Conservation (phyloP, 78 protist genomes). For the Tieghemostelium lacteum region DNA sequence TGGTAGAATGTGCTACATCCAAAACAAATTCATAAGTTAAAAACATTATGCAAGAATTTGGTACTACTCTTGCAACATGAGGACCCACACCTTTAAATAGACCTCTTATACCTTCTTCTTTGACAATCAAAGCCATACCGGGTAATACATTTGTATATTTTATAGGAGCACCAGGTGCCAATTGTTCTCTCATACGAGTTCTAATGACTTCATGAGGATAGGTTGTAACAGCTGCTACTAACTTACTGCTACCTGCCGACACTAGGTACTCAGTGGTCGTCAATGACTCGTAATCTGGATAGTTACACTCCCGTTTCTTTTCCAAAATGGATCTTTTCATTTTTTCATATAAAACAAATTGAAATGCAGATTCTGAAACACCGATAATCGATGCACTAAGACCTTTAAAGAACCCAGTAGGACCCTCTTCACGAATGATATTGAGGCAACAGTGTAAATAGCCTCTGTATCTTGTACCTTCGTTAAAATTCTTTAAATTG, state of each 20-base stretch:
- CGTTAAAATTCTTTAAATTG: slow-evolving; percentile 34
- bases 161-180: slow-evolving; percentile 20
- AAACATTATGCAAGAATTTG: slow-evolving; percentile 88
- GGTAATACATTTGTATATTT: slow-evolving; percentile 56
- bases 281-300: slow-evolving; percentile 25
- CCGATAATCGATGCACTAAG: slow-evolving; percentile 77
- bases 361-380: slow-evolving; percentile 82
- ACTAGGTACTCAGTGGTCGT: slow-evolving; percentile 68
- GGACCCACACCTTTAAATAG: slow-evolving; percentile 83
- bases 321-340: slow-evolving; percentile 38
- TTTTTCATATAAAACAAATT: slow-evolving; percentile 81
- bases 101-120: slow-evolving; percentile 81
- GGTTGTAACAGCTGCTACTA: slow-evolving; percentile 77
- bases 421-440: slow-evolving; percentile 74
- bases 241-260: slow-evolving; percentile 67
- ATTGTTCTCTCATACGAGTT: slow-evolving; percentile 81
- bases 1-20: slow-evolving; percentile 21
- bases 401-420: slow-evolving; percentile 80
- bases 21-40: slow-evolving; percentile 80
- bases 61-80: slow-evolving; percentile 81
- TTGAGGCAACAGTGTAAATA: slow-evolving; percentile 45
- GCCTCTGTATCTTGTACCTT: slow-evolving; percentile 59
- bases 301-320: background rate
- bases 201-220: slow-evolving; percentile 88
- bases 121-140: slow-evolving; percentile 20